Conservation (phyloP, 441 rosid species). For the Dalechampia spathulata region DNA sequence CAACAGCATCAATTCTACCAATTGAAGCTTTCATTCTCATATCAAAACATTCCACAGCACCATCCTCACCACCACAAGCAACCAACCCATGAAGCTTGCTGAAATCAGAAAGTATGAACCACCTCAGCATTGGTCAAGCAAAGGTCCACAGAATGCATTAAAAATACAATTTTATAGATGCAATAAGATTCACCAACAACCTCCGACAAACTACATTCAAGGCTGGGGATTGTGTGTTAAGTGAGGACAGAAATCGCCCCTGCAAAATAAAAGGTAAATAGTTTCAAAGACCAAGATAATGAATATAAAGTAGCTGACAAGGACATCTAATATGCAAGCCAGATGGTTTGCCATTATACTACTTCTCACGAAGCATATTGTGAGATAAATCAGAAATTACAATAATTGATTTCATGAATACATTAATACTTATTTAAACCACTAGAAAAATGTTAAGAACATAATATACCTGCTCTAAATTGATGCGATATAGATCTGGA, state of each 20-base stretch:
- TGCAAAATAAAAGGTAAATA: constrained; percentile 24
- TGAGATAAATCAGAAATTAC: not conserved
- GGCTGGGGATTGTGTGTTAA: constrained; percentile 73
- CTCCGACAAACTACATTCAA: constrained; percentile 89
- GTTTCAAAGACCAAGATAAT: constrained; percentile 1
- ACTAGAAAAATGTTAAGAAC: not conserved
- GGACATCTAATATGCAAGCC: not conserved
- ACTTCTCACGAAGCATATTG: not conserved
- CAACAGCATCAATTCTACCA: constrained; percentile 77
- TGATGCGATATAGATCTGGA: constrained; percentile 77
- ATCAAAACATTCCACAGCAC: constrained; percentile 91
- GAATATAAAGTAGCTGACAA: not conserved
- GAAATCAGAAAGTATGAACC: constrained; percentile 18
- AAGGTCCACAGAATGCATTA: constrained; percentile 1
- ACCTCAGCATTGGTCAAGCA: constrained; percentile 16
- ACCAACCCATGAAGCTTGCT: constrained; percentile 85
- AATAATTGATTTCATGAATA: not conserved
- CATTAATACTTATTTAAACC: not conserved
- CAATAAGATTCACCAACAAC: constrained; percentile 28
- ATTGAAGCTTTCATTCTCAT: constrained; percentile 66
- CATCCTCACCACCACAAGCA: constrained; percentile 98
- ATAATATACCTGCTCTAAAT: constrained; percentile 68
- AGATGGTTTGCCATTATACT: not conserved
- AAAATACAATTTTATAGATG: not conserved
- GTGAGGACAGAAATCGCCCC: constrained; percentile 78